Conservation (phyloP, 2,329 filamentous ascomycete genomes). For the Scleromitrula shiraiana region DNA sequence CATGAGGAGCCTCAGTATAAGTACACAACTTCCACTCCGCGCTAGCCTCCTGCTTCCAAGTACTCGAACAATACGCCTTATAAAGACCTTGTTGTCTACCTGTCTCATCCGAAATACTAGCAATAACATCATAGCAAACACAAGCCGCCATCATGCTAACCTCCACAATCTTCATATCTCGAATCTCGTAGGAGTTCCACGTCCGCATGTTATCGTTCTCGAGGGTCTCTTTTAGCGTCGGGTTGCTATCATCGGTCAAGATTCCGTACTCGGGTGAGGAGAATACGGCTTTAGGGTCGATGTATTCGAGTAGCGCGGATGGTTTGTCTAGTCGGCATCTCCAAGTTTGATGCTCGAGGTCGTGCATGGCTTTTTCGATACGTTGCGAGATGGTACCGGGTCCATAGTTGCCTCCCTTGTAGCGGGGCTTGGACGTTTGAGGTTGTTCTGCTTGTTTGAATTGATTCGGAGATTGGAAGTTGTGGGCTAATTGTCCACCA, state of each 20-base stretch:
- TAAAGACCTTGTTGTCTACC: neutral
- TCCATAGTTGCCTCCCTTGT: conserved; percentile 9
- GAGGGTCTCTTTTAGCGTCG: conserved; percentile 5
- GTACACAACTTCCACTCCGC: conserved; percentile 9
- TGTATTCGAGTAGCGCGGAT: conserved; percentile 6
- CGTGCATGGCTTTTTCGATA: conserved; percentile 5
- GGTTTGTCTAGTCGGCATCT: conserved; percentile 9
- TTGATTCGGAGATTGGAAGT: conserved; percentile 2
- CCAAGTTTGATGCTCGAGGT: conserved; percentile 8
- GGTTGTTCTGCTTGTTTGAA: conserved; percentile 5
- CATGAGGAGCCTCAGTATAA: conserved; percentile 7
- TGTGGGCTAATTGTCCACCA: neutral
- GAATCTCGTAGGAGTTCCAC: conserved; percentile 4
- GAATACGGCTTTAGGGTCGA: conserved; percentile 9
- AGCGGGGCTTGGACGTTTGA: conserved; percentile 1
- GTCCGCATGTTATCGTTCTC: conserved; percentile 8
- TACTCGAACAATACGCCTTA: conserved; percentile 6
- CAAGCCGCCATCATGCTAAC: conserved; percentile 6
- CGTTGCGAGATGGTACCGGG: conserved; percentile 6
- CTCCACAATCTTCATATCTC: conserved; percentile 8
- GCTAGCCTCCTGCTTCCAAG: conserved; percentile 6
- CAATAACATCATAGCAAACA: conserved; percentile 2
- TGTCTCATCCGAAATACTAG: conserved; percentile 1
- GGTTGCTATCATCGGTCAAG: conserved; percentile 4
- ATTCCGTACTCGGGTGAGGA: conserved; percentile 8